Evolutionary conservation across 192 early-diverging fungal genomes (phyloP).

Genomic region (Oehlia diaphana): DNA sequence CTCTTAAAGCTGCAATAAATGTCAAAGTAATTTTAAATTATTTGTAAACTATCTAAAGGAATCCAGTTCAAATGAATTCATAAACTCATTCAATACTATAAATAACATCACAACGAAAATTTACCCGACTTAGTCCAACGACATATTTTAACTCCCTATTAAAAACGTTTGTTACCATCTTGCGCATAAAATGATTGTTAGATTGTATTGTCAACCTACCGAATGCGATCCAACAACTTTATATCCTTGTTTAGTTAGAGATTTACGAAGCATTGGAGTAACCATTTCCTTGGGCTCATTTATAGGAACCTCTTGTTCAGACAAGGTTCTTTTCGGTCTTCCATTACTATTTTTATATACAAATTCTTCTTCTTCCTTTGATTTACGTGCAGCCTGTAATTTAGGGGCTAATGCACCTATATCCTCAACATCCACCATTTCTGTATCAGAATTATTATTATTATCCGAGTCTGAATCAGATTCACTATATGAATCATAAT

Average conservation of each 20-base stretch:
- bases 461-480: slow-evolving; percentile 53
- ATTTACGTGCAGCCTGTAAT: slow-evolving; percentile 54
- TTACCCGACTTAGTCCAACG: slow-evolving; percentile 69
- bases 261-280: slow-evolving; percentile 65
- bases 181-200: not conserved
- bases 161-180: not conserved
- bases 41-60: not conserved
- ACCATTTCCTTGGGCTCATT: slow-evolving; percentile 66
- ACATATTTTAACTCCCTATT: slow-evolving; percentile 67
- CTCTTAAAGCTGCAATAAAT: slow-evolving; percentile 49
- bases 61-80: not conserved
- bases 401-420: slow-evolving; percentile 65
- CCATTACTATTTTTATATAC: slow-evolving; percentile 44
- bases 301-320: slow-evolving; percentile 36
- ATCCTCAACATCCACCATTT: slow-evolving; percentile 74
- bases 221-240: slow-evolving; percentile 72
- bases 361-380: slow-evolving; percentile 55
- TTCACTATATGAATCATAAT: slow-evolving; percentile 3
- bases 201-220: not conserved
- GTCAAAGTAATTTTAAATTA: not conserved
- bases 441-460: slow-evolving; percentile 54
- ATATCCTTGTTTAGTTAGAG: slow-evolving; percentile 72
- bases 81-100: not conserved
- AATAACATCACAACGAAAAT: not conserved
- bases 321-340: slow-evolving; percentile 46